Percentiles rank a stretch among this genome's conserved stretches.
These are phyloP conservation scores for Cytospora piceicola DNA, from an alignment of 2,329 filamentous ascomycete species.

Conservation along the genomic window DNA sequence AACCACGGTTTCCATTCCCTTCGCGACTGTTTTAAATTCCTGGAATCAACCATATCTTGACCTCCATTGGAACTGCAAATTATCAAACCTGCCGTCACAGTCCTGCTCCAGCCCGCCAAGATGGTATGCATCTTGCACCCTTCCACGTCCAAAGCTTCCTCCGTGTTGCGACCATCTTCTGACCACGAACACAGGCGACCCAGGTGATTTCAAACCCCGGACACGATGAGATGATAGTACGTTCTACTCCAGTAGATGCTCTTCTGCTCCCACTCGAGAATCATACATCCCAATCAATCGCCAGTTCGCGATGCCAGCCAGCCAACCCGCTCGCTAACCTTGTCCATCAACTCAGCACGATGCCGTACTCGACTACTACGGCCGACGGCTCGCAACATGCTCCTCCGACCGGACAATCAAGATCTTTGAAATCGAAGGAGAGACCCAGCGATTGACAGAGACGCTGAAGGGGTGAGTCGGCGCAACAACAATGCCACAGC, in stretches of 20 bases:
- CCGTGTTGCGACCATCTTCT: constrained; percentile 12
- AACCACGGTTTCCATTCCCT: neutral
- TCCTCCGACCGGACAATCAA: constrained; percentile 99
- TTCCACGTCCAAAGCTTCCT: neutral
- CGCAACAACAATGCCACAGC: neutral
- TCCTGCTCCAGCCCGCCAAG: constrained; percentile 21
- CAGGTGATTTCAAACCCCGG: constrained; percentile 83
- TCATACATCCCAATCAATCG: constrained; percentile 19
- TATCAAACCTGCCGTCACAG: neutral
- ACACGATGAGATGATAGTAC: constrained; percentile 99
- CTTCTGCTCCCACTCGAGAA: constrained; percentile 1
- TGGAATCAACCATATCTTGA: neutral
- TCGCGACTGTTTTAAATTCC: neutral
- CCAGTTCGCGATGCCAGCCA: constrained; percentile 4
- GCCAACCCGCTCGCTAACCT: constrained; percentile 24
- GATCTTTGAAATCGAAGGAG: constrained; percentile 97
- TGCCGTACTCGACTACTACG: constrained; percentile 98
- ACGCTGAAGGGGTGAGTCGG: constrained; percentile 83
- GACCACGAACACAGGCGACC: constrained; percentile 46
- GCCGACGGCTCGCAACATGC: constrained; percentile 92
- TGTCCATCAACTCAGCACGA: constrained; percentile 70
- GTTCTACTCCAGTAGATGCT: constrained; percentile 43
- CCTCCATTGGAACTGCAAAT: neutral
- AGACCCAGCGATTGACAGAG: constrained; percentile 85
- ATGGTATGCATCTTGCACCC: constrained; percentile 28